Base-by-base conservation (phyloP, 768 basidiomycete species). In the Coprinopsis marcescibilis region DNA sequence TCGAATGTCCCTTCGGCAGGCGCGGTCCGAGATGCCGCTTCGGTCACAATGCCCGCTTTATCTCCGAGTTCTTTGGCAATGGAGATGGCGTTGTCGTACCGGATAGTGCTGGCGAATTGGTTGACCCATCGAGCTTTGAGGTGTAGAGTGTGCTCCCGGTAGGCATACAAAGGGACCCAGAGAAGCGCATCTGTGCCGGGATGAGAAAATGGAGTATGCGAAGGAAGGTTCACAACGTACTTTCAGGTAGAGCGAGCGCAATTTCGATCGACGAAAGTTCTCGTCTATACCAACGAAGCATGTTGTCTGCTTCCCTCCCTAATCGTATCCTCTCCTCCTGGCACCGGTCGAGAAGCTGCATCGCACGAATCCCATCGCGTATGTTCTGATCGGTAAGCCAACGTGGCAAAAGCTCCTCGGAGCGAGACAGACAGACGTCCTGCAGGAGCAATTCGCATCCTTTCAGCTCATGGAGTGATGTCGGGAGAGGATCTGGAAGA, bases 391-490 rank as follows among this genome's bases (percentile, higher is more conserved):
- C 35, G 20, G 20, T 12, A 14, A 46, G 15, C 45, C 45, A 46
- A 3, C 20, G 34, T 4, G 32, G 20, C 12, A 26, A 11, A n/a
- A 10, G 20, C 17, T 25, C 37, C 8, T 11, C 19, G 35, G 17
- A 11, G 17, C 11, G 10, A 8, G 35, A 11, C 4, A 44, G 17
- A 69, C 68, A 71, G 0, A 73, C 58, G 42, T 73, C 70, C 26
- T 69, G 60, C 60, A 70, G 61, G 0, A 75, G 53, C 0, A 21
- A 42, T 0, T 62, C 34, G 23, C 53, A 34, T 7, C 62, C 56
- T 5, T 55, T 56, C 4, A 67, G 57, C 2, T 47, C 38, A 1
- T 46, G 39, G 0, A 75, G 48, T 17, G 65, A 55, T 0, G 58
- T 64, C 0, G 64, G 64, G 0, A 72, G 61, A 0, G 57, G 60